Percentiles rank a stretch among this genome's conserved stretches.
These are phyloP conservation scores for Aspergillus sp. DNA, from an alignment of 2,329 filamentous ascomycete genomes.

Conservation along the genomic window DNA sequence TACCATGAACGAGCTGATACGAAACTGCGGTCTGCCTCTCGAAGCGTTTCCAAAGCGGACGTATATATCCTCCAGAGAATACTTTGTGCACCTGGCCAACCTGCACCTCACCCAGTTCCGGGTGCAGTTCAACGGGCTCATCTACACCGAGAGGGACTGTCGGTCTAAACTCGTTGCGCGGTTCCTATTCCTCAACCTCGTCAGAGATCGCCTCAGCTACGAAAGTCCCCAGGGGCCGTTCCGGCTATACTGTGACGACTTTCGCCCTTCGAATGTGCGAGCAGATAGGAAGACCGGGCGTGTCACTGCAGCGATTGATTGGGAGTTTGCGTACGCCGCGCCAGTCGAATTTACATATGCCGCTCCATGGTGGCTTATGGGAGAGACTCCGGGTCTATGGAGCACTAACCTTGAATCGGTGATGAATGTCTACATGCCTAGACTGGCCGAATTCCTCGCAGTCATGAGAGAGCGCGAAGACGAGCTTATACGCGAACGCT, in stretches of 20 bases:
- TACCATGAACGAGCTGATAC: neutral
- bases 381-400: neutral
- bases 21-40: neutral
- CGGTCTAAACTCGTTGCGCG: neutral
- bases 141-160: neutral
- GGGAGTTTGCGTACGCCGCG: constrained; percentile 3
- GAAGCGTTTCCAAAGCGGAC: neutral
- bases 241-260: neutral
- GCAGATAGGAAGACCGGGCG: neutral
- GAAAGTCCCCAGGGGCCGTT: neutral
- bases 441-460: neutral
- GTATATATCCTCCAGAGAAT: neutral
- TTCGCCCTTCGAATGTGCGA: neutral
- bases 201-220: neutral
- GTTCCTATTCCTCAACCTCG: neutral
- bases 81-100: neutral
- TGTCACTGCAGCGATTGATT: neutral
- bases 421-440: neutral
- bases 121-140: neutral
- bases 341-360: constrained; percentile 1
- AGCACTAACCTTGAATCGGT: neutral
- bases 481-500: neutral
- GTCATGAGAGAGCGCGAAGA: neutral
- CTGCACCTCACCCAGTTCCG: neutral
- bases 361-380: constrained; percentile 2